Evolutionary conservation across 169 alveolate genomes (phyloP).

Genomic region (Ichthyophthirius multifiliis): DNA sequence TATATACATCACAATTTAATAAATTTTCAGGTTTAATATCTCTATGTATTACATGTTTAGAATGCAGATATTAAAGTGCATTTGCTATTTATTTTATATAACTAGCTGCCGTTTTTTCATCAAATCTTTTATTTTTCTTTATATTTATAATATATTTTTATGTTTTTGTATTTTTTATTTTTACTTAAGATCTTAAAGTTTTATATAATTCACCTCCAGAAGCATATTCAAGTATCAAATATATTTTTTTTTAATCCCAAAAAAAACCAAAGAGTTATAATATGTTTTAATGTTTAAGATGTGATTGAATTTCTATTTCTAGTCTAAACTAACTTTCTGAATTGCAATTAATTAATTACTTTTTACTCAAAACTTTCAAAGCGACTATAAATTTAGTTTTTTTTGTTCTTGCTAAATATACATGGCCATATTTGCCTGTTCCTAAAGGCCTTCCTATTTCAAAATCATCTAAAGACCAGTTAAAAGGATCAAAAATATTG

Average conservation of each 20-base stretch:
- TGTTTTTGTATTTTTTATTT: background rate
- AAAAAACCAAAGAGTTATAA: slow-evolving; percentile 88
- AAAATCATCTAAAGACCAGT: slow-evolving; percentile 77
- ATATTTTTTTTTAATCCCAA: slow-evolving; percentile 89
- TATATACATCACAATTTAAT: slow-evolving; percentile 56
- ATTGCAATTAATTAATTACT: slow-evolving; percentile 64
- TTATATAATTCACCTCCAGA: slow-evolving; percentile 88
- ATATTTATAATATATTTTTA: background rate
- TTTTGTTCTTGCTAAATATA: slow-evolving; percentile 83
- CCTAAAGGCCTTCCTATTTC: slow-evolving; percentile 85
- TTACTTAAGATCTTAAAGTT: slow-evolving; percentile 58
- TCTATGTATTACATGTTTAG: slow-evolving; percentile 85
- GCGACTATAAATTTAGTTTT: slow-evolving; percentile 83
- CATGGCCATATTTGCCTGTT: slow-evolving; percentile 88
- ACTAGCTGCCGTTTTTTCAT: slow-evolving; percentile 81
- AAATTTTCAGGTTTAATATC: slow-evolving; percentile 95
- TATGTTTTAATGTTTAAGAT: slow-evolving; percentile 86
- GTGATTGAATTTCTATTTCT: slow-evolving; percentile 91
- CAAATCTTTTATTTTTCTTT: slow-evolving; percentile 53
- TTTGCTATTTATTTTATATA: slow-evolving; percentile 73
- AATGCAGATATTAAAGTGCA: slow-evolving; percentile 82
- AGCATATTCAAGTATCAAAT: slow-evolving; percentile 91
- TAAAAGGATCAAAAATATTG: background rate
- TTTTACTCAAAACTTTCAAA: slow-evolving; percentile 80
- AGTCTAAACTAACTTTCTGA: slow-evolving; percentile 82